Conservation (phyloP, 495 filamentous ascomycete species). For the Pyronema domesticum region DNA sequence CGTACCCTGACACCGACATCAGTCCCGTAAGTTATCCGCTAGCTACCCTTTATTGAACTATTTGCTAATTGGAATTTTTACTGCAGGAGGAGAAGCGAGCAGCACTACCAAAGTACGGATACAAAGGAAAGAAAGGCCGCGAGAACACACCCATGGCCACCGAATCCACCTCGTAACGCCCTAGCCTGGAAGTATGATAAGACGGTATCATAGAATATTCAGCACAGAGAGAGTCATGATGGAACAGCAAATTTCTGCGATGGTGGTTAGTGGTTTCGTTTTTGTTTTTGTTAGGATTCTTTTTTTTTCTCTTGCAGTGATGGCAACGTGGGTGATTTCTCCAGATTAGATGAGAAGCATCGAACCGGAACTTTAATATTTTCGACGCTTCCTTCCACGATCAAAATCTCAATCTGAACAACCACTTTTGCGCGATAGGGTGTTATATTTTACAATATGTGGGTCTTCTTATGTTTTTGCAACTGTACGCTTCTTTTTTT, state of each 20-base stretch:
- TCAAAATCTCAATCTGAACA: background rate
- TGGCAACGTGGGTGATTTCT: background rate
- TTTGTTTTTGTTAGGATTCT: slow-evolving; percentile 1
- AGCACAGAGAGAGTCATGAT: background rate
- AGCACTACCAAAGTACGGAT: background rate
- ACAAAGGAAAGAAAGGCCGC: background rate
- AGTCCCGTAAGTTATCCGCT: slow-evolving; percentile 19
- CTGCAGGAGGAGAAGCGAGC: slow-evolving; percentile 4
- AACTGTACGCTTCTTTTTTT: background rate
- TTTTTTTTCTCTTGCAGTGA: background rate
- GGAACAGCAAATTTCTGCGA: background rate
- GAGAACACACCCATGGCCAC: background rate
- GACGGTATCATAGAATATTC: background rate
- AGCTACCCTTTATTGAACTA: background rate
- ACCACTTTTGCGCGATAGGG: background rate
- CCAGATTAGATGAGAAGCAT: background rate
- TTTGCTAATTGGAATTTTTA: slow-evolving; percentile 1
- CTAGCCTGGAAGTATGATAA: background rate
- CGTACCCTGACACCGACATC: slow-evolving; percentile 22
- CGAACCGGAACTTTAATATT: background rate
- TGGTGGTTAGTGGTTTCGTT: slow-evolving; percentile 4
- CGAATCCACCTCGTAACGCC: background rate
- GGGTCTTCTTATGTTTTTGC: background rate
- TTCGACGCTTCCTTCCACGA: background rate
- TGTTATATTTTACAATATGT: background rate